Evolutionary conservation across 2,329 filamentous ascomycete genomes (phyloP).

Genomic region (Chrysosporium queenslandicum): DNA sequence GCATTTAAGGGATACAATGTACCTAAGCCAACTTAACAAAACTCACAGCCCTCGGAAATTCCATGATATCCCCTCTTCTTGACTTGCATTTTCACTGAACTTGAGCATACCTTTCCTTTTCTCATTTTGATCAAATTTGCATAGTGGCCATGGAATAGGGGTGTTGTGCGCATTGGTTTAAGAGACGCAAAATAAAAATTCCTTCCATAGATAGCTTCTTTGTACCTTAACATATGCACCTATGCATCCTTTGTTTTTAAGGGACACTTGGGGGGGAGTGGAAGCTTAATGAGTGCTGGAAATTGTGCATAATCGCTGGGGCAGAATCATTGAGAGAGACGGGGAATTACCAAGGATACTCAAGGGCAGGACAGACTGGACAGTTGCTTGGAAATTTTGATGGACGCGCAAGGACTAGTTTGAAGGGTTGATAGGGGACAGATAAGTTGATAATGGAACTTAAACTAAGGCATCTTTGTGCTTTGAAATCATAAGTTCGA

Average conservation of each 20-base stretch:
- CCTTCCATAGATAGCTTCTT: constrained; percentile 3
- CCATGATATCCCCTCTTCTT: constrained; percentile 5
- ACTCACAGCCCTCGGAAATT: not conserved
- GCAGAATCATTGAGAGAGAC: not conserved
- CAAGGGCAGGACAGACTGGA: not conserved
- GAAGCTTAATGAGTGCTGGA: not conserved
- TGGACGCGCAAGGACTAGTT: not conserved
- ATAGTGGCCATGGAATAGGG: constrained; percentile 4
- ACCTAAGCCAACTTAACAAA: constrained; percentile 5
- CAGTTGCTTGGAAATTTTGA: not conserved
- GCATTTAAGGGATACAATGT: not conserved
- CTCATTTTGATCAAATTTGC: constrained; percentile 2
- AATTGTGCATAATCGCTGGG: constrained; percentile 5
- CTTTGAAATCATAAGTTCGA: too few relatives aligned
- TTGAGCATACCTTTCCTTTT: not conserved
- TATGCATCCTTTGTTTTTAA: not conserved
- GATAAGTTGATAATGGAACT: not conserved
- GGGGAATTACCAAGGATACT: not conserved
- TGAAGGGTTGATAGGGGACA: not conserved
- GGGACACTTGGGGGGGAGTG: not conserved
- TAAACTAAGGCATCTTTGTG: not conserved
- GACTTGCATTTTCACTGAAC: not conserved
- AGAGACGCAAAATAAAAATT: not conserved
- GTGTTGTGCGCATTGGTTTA: constrained; percentile 3
- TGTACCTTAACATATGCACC: not conserved